Base-by-base conservation (phyloP, 805 yeast genomes). In the Cyberlindnera xishuangbannaensis region DNA sequence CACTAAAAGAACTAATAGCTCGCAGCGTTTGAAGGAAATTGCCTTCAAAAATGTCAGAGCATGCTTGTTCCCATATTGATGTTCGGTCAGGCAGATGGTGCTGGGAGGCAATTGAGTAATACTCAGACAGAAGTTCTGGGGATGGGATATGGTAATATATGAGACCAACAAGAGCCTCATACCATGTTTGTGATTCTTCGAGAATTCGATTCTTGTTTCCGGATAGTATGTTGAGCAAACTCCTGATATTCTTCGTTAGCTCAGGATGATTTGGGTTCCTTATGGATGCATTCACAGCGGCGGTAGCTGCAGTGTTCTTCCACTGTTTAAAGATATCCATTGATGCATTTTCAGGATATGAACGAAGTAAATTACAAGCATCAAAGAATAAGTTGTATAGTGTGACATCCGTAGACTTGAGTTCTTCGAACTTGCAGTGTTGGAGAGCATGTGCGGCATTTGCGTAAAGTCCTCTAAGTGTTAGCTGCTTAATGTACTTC, bases 61-160 rank as follows among this genome's bases (percentile, higher is more conserved):
- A 78, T 3, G 76, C 58, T 7, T 64, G 45, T 49, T 75, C 79
- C 80, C 80, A 75, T 6, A 64, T 53, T 28, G 56, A 61, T 5
- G 64, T 56, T 6, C 50, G 49, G 36, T 65, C 67, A 2, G 67
- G 53, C 2, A 63, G 59, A 27, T 58, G 56, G 3, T 48, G 45
- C 12, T 50, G 40, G 10, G 61, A 38, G 3, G 73, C 51, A 9
- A 60, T 34, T 21, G 60, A 45, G 30, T 67, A 43, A 45, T 71
- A 68, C 40, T 73, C 71, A 11, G 42, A 41, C 2, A 69, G 40
- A 18, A 71, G 48, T 23, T 64, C 62, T 9, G 50, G 33, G 5
- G 75, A 65, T 46, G 76, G 86, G 57, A 81, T 67, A 48, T 77
- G 78, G 49, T 63, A 83, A 24, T 78, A 56, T 8, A 75, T 51